These are phyloP conservation scores for Cystobasidiaceae sp. DNA, from an alignment of 1,284 basidiomycete genomes.

Conservation along the genomic window DNA sequence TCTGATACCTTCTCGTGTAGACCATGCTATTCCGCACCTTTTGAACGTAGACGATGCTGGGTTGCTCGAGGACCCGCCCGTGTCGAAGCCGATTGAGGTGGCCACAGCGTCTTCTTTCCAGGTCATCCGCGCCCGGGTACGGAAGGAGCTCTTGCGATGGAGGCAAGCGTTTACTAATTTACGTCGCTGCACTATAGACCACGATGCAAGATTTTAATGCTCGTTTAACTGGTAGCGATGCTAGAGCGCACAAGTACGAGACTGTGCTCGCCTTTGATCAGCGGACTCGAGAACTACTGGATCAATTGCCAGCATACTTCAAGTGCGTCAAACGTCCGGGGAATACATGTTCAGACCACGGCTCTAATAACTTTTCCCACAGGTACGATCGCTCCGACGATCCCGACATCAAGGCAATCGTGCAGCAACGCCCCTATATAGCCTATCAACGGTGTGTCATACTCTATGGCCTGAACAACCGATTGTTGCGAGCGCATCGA, in stretches of 20 bases:
- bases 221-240: conserved; percentile 26
- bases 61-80: conserved; percentile 13
- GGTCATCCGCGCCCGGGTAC: conserved; percentile 25
- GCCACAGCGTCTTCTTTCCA: conserved; percentile 26
- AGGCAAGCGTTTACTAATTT: background rate
- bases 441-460: conserved; percentile 29
- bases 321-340: background rate
- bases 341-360: background rate
- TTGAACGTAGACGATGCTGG: conserved; percentile 25
- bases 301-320: conserved; percentile 29
- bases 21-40: conserved; percentile 15
- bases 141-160: background rate
- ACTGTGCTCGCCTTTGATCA: conserved; percentile 31
- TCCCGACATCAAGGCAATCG: conserved; percentile 18
- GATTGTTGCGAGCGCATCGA: conserved; percentile 30
- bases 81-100: conserved; percentile 23
- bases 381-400: conserved; percentile 32
- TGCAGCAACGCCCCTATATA: conserved; percentile 21
- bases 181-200: background rate
- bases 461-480: conserved; percentile 29
- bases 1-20: too few relatives aligned
- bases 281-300: conserved; percentile 19
- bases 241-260: conserved; percentile 29
- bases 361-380: background rate
- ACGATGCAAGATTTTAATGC: conserved; percentile 21